phyloP scores from a whole-genome alignment of 2,329 filamentous ascomycete genomes.

The Sclerotinia trifoliorum region DNA sequence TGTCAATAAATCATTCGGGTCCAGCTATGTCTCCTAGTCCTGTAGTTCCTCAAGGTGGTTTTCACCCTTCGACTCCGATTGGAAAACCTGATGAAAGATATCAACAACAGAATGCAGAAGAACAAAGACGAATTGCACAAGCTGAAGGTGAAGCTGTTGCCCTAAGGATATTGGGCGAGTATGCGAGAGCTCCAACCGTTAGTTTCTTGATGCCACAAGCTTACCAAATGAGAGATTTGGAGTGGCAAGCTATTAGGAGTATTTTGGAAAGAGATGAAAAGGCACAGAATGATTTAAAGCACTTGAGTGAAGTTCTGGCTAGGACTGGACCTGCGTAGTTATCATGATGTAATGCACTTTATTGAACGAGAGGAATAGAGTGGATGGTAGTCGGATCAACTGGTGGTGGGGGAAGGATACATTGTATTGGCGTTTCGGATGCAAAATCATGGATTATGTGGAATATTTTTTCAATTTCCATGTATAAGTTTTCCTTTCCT shows the following conservation, averaged over 20 bases:
- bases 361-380: background rate
- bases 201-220: conserved; percentile 69
- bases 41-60: conserved; percentile 45
- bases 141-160: conserved; percentile 57
- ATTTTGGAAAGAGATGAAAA: conserved; percentile 39
- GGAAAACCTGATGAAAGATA: conserved; percentile 34
- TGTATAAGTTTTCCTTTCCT: conserved; percentile 3
- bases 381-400: background rate
- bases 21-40: conserved; percentile 49
- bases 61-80: conserved; percentile 28
- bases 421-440: background rate
- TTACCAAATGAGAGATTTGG: conserved; percentile 63
- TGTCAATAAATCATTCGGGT: conserved; percentile 51
- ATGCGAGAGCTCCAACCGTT: conserved; percentile 63
- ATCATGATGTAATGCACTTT: background rate
- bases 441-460: conserved; percentile 5
- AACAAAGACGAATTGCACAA: conserved; percentile 44
- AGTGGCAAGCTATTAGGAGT: conserved; percentile 70
- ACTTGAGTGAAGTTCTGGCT: conserved; percentile 56
- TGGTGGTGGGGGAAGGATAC: conserved; percentile 13
- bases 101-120: conserved; percentile 41
- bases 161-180: conserved; percentile 59
- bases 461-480: background rate
- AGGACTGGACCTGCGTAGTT: conserved; percentile 8
- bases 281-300: conserved; percentile 44